Conservation (phyloP, 2,329 filamentous ascomycete genomes). For the Colletotrichum australisinense region DNA sequence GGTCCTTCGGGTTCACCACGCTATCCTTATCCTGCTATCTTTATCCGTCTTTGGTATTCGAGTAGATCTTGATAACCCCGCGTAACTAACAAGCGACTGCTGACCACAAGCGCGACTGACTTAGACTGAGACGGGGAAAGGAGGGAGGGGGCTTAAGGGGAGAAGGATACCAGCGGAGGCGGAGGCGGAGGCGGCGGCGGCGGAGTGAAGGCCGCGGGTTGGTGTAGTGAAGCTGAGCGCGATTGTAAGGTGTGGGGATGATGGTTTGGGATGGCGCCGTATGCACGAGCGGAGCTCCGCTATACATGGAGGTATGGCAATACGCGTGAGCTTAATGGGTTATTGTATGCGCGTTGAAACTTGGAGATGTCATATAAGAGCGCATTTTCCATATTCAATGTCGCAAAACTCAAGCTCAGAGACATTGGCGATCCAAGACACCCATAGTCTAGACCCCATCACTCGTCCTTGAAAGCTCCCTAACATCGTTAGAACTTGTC, state of each 20-base stretch:
- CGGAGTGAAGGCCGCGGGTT: slow-evolving; percentile 16
- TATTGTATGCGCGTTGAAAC: neutral
- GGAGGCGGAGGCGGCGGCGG: slow-evolving; percentile 13
- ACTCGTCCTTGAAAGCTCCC: neutral
- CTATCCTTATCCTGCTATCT: no score
- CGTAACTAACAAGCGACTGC: neutral
- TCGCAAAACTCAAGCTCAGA: neutral
- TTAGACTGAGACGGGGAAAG: no score
- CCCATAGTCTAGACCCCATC: neutral
- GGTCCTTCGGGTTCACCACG: neutral
- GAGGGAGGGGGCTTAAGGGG: no score
- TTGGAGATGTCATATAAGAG: slow-evolving; percentile 4
- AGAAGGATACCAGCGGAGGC: no score
- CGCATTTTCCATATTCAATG: neutral
- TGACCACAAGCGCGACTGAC: neutral
- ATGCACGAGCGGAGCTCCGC: slow-evolving; percentile 23
- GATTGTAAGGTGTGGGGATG: neutral
- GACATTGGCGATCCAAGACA: neutral
- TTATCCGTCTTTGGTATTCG: neutral
- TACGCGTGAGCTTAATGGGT: neutral
- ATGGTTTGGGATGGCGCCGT: neutral
- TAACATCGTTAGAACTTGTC: no score
- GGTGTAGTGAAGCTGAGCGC: neutral
- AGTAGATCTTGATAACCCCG: neutral
- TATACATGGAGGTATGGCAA: neutral